Evolutionary conservation across 305 asterid species (phyloP).

Genomic region (Withania somnifera): DNA sequence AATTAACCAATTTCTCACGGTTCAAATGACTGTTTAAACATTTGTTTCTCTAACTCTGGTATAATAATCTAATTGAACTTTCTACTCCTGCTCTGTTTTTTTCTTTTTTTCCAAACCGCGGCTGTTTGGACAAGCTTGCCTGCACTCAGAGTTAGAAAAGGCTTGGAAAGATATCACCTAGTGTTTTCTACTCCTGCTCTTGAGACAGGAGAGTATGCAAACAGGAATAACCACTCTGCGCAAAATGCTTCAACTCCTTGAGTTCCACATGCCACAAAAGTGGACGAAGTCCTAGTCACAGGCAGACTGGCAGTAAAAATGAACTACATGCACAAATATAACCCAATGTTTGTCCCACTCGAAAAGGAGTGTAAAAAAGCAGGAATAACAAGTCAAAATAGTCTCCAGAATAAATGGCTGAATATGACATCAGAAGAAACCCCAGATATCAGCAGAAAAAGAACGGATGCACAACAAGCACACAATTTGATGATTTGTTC

Average conservation of each 20-base stretch:
- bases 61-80: not conserved
- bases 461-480: not conserved
- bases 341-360: not conserved
- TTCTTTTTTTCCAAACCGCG: too few species aligned
- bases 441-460: not conserved
- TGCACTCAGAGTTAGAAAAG: too few species aligned
- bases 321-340: not conserved
- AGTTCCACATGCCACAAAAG: not conserved
- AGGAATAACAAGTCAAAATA: not conserved
- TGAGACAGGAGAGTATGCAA: not conserved
- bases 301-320: not conserved
- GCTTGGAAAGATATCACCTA: too few species aligned
- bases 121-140: too few species aligned
- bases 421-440: not conserved
- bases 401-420: not conserved
- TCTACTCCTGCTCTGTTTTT: not conserved
- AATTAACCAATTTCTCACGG: not conserved
- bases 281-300: not conserved
- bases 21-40: not conserved
- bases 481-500: not conserved
- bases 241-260: not conserved
- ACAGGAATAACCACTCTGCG: not conserved
- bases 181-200: not conserved
- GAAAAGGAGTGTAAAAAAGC: not conserved
- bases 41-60: not conserved